These are phyloP conservation scores for Leptographium galeiforme DNA, from an alignment of 2,329 filamentous ascomycete species.

Conservation along the genomic window DNA sequence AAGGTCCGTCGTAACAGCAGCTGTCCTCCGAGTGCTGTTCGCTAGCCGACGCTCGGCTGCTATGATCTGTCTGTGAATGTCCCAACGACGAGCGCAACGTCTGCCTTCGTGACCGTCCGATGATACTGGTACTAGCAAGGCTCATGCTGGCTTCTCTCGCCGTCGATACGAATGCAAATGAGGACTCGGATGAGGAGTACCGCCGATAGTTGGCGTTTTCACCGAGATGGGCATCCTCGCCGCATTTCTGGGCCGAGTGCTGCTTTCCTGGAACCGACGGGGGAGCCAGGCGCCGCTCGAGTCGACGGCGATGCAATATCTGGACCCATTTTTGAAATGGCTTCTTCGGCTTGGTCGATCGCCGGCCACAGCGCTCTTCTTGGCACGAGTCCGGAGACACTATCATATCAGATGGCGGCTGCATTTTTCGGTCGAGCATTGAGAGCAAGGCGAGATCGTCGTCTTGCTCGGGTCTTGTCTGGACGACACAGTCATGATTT, in stretches of 20 bases:
- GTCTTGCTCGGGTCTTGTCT: background rate
- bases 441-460: background rate
- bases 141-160: slow-evolving; percentile 74
- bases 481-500: background rate
- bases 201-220: slow-evolving; percentile 23
- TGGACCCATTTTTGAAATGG: slow-evolving; percentile 65
- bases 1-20: slow-evolving; percentile 41
- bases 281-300: slow-evolving; percentile 21
- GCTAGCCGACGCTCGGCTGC: slow-evolving; percentile 47
- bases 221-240: background rate
- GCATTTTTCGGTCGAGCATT: background rate
- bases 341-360: slow-evolving; percentile 10
- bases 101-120: slow-evolving; percentile 44
- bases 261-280: background rate
- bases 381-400: background rate
- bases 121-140: slow-evolving; percentile 56
- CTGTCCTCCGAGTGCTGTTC: slow-evolving; percentile 53
- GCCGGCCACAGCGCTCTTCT: background rate
- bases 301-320: slow-evolving; percentile 47
- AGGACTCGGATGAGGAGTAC: slow-evolving; percentile 58
- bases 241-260: background rate
- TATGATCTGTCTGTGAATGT: slow-evolving; percentile 47
- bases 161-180: slow-evolving; percentile 65
- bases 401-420: background rate
- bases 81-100: slow-evolving; percentile 39